These are phyloP conservation scores for Fraxinus floribunda DNA, from an alignment of 305 asterid species.

Conservation along the genomic window DNA sequence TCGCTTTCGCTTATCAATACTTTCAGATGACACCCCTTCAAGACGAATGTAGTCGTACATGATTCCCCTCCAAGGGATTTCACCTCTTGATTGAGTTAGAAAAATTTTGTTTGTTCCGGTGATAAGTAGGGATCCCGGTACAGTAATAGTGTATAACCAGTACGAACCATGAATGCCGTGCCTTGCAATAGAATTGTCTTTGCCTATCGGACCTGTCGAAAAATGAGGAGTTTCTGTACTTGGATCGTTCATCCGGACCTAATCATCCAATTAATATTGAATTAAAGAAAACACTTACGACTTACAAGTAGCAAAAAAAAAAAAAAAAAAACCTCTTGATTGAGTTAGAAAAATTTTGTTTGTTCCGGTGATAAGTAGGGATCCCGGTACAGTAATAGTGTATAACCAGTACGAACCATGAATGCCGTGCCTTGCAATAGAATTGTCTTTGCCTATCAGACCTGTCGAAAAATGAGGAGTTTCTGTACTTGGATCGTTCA, in stretches of 20 bases:
- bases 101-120: constrained; percentile 35
- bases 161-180: constrained; percentile 78
- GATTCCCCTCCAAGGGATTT: constrained; percentile 52
- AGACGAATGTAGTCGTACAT: constrained; percentile 77
- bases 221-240: constrained; percentile 30
- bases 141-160: constrained; percentile 42
- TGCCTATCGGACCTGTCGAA: constrained; percentile 57
- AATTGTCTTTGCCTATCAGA: constrained; percentile 59
- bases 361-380: constrained; percentile 25
- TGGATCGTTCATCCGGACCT: constrained; percentile 51
- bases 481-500: constrained; percentile 30
- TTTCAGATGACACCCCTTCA: constrained; percentile 41
- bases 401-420: constrained; percentile 65
- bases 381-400: constrained; percentile 37
- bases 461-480: constrained; percentile 49
- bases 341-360: constrained; percentile 52
- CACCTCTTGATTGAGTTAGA: constrained; percentile 54
- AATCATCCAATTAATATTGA: not conserved
- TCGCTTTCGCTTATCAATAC: not conserved
- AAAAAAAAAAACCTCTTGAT: constrained; percentile 52
- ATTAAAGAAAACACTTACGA: not conserved
- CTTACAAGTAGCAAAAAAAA: not conserved
- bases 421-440: constrained; percentile 80
- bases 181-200: constrained; percentile 70
- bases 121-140: constrained; percentile 38